Evolutionary conservation across 176 grass and related monocot genomes (phyloP), one percentile per base, ranked within the genome.

Genomic region (Puccinellia tenuiflora): DNA sequence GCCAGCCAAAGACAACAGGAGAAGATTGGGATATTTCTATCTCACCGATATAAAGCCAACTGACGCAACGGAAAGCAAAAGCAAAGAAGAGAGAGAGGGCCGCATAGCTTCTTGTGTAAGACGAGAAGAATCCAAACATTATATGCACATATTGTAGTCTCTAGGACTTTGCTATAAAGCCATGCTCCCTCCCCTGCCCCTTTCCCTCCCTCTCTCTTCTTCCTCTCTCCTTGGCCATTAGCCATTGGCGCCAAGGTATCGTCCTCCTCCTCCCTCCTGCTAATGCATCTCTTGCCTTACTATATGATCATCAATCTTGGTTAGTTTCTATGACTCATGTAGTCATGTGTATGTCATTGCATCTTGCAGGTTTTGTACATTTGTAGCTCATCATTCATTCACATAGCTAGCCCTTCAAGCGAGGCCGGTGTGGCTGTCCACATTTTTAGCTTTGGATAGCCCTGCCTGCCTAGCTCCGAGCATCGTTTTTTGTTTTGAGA

Each of bases 1-100:
- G 70, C 64, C 69, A 54, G 79, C 77, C 91, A 92, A 88, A 96
- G 90, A 91, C 95, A 88, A 94, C 86, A 76, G 81, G 12, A 81
- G 88, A 90, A 89, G 92, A 89, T 90, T 84, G 82, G 86, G 87
- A 92, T 91, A 90, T 92, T 88, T 84, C 79, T 83, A 86, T 55
- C 81, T 79, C 88, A 87, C 26, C 57, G 59, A 75, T 86, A 79
- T 84, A 89, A 94, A 94, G 89, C 83, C 21, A 80, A 21, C 57
- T 77, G 64, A 85, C 75, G 84, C 78, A 84, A 85, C 67, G 82
- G 74, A 83, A 90, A 93, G 90, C 68, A 91, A 91, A 91, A 90
- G 86, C 79, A 75, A 79, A 84, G 76, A 25, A 34, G 68, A 29
- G 4, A 9, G 29, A 31, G 43, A 46, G 12, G 43, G 43, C 13